Percentiles rank a stretch among this genome's conserved stretches.
These are phyloP conservation scores for Furcasterigmium furcatum DNA, from an alignment of 2,329 filamentous ascomycete genomes.

Conservation along the genomic window DNA sequence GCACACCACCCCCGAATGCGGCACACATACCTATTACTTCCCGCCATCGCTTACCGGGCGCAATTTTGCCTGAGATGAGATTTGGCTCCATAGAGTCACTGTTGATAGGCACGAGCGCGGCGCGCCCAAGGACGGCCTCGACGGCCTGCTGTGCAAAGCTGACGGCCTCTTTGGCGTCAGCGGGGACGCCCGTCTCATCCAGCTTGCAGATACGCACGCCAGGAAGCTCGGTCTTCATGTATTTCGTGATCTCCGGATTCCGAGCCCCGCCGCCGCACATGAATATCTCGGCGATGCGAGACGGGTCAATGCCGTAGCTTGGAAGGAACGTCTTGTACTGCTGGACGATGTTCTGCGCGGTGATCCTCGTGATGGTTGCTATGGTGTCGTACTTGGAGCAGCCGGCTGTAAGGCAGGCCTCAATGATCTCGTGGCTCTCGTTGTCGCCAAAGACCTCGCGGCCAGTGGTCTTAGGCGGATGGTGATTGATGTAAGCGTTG, in stretches of 20 bases:
- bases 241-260: constrained; percentile 53
- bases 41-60: constrained; percentile 40
- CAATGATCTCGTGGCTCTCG: constrained; percentile 38
- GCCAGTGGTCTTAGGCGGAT: constrained; percentile 44
- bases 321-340: constrained; percentile 2
- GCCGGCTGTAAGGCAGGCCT: constrained; percentile 30
- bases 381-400: constrained; percentile 39
- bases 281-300: constrained; percentile 45
- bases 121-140: constrained; percentile 34
- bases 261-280: constrained; percentile 55
- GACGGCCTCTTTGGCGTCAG: constrained; percentile 53
- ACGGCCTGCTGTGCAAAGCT: constrained; percentile 58
- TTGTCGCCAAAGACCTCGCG: constrained; percentile 49
- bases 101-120: constrained; percentile 2
- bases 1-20: constrained; percentile 28
- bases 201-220: constrained; percentile 48
- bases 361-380: constrained; percentile 48
- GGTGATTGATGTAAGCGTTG: constrained; percentile 36
- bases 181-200: constrained; percentile 54
- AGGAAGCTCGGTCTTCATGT: constrained; percentile 46
- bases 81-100: constrained; percentile 1
- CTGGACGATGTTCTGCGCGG: constrained; percentile 41
- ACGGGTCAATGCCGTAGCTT: constrained; percentile 33
- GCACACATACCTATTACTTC: constrained; percentile 37
- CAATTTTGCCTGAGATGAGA: constrained; percentile 40